Evolutionary conservation across 305 asterid genomes (phyloP), one percentile per base, ranked within the genome.

Genomic region (Solanum hybrid): DNA sequence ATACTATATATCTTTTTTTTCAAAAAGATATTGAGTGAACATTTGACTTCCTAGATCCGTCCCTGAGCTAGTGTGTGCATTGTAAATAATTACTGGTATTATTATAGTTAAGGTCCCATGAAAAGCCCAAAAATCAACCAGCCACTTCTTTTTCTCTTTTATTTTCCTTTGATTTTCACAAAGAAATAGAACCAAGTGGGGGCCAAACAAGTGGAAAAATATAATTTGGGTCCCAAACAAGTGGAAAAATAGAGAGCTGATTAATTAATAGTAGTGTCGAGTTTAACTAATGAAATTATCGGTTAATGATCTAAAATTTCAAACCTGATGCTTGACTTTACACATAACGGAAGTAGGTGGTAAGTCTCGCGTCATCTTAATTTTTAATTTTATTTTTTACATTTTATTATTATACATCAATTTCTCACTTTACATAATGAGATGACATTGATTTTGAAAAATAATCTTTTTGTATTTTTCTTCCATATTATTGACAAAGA

Each of bases 271-370:
- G 24, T 31, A 31, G 4, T 3, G 3, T 45, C 27, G 38, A 82
- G 38, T 82, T 82, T 27, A 42, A 27, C 72, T 15, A 42, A 45
- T 26, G 72, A 29, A 45, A 45, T 15, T 81, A 42, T 35, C 37
- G 5, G 32, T 34, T 32, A 60, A 60, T 60, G 27, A 77, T n/a
- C 32, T 5, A 29, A 73, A 22, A 35, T n/a, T 90, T 90, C 90
- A 84, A 90, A 56, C 85, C 17, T 17, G 92, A 85, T 66, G 92
- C 90, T 88, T 88, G 92, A 90, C 88, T 88, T 82, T 42, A 27
- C 72, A 42, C 9, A 82, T 19, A 77, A 77, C 5, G 29, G 60
- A 10, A 45, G 72, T 42, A 4, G 86, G 86, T 40, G 8, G 24
- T 42, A 82, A 27, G 5, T 26, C 69, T 4, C n/a, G 4, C 86